Evolutionary conservation across 1,139 yeast species (phyloP), one percentile per base, ranked within the genome.

Genomic region (Tardiomyces depauwii): DNA sequence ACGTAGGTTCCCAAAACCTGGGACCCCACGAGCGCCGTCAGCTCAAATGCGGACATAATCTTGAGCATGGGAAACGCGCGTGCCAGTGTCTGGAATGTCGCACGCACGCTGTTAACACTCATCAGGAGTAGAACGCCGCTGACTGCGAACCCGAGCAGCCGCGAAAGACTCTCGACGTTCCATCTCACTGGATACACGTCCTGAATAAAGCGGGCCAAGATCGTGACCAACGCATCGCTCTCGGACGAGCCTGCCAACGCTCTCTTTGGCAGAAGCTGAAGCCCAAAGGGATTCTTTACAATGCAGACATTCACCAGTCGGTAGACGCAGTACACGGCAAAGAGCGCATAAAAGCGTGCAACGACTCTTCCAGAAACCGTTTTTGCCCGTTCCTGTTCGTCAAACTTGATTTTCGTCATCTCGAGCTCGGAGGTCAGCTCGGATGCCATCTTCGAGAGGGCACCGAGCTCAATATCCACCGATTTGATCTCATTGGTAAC

Each of bases 1-100:
- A 83, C 81, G 58, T 88, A 88, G 2, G 85, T 73, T 0, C 95
- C 95, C 18, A 82, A 66, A 12, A 87, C 66, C 63, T 87, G 84
- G 11, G 85, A 76, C 4, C 83, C 72, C 2, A 84, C 61, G 32
- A 86, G 64, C 42, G 70, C 69, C 18, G 23, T 39, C 25, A 7
- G 23, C 40, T 12, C 39, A 5, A 36, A 18, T 2, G 42, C 18
- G 2, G 40, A 14, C 18, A 18, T 18, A 23, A n/a, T 42, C 23
- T 45, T 43, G 11, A 59, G 47, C 51, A 53, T 52, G 13, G 65
- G 63, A 43, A 60, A 54, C 11, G 63, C 62, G 44, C 53, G 56
- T 18, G 57, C 55, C n/a, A 57, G 52, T 41, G 48, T 54, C 44
- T 54, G 54, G 47, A 58, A 58, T 1, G 67, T 62, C 9, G 65